phyloP scores from a whole-genome alignment of 164 flowering plant species.

The Paratinospora sagittata region DNA sequence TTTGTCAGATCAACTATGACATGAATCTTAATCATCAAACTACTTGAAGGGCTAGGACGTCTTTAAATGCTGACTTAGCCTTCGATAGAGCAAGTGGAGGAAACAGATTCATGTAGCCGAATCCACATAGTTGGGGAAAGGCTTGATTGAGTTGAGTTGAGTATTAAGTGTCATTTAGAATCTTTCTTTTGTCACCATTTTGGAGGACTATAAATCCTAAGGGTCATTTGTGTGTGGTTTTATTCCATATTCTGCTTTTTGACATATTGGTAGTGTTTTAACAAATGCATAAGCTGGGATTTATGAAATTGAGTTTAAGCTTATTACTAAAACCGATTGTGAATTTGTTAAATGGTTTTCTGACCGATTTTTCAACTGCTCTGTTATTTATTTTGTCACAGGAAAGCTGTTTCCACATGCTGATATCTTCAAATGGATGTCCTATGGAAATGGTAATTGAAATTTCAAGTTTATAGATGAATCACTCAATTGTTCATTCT shows the following conservation, averaged over 20 bases:
- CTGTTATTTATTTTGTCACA: constrained; percentile 26
- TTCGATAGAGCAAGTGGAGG: too few species aligned
- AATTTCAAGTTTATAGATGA: neutral
- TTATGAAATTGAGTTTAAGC: neutral
- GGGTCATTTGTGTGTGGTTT: neutral
- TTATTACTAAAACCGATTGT: neutral
- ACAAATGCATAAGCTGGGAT: neutral
- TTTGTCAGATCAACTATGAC: too few species aligned
- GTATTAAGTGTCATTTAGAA: too few species aligned
- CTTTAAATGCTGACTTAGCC: too few species aligned
- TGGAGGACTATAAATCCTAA: neutral
- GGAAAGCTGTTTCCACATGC: constrained; percentile 80
- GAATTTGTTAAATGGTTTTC: neutral
- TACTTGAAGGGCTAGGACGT: too few species aligned
- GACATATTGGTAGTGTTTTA: too few species aligned
- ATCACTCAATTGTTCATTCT: constrained; percentile 1
- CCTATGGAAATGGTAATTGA: constrained; percentile 84
- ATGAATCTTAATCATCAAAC: too few species aligned
- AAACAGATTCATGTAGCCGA: too few species aligned
- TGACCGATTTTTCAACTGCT: neutral
- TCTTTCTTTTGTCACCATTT: neutral
- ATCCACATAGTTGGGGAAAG: too few species aligned
- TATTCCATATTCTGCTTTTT: too few species aligned
- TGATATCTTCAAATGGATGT: constrained; percentile 85
- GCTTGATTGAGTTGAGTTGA: too few species aligned